A percentile compares a stretch with the other conserved stretches of the same genome.
phyloP scores from a whole-genome alignment of 257 asterid species.

The Mitragyna speciosa region DNA sequence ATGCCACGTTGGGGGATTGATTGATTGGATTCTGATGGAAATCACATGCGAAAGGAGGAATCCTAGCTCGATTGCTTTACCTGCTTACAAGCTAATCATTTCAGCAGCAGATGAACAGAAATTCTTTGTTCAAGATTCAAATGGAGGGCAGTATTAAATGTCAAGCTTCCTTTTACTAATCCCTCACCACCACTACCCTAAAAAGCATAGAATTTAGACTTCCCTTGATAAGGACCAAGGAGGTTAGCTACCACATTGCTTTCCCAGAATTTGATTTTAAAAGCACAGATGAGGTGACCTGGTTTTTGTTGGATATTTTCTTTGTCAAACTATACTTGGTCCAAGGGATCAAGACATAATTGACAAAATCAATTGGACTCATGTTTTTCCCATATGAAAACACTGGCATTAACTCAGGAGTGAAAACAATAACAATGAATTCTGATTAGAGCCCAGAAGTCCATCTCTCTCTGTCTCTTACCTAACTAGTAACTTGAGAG shows the following conservation, averaged over 20 bases:
- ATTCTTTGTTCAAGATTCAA: slow-evolving; percentile 1
- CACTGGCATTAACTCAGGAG: background rate
- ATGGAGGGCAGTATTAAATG: slow-evolving; percentile 3
- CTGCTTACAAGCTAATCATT: slow-evolving; percentile 3
- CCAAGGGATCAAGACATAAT: background rate
- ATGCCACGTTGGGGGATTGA: background rate
- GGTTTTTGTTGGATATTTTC: too few species aligned
- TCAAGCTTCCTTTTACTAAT: background rate
- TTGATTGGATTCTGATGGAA: background rate
- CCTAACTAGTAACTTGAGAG: background rate
- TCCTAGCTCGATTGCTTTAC: background rate
- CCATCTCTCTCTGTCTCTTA: background rate
- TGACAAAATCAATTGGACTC: background rate
- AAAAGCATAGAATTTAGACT: background rate
- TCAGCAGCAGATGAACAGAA: background rate
- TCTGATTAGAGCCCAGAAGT: background rate
- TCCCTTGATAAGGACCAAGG: background rate
- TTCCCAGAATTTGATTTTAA: too few species aligned
- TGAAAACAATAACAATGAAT: background rate
- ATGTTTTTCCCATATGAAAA: background rate
- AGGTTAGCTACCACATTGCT: background rate
- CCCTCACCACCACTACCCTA: background rate
- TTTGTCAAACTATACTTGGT: background rate
- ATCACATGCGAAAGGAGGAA: slow-evolving; percentile 10
- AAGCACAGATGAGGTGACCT: background rate